Conservation (phyloP, 2,329 filamentous ascomycete genomes). For the Aureobasidium lini region DNA sequence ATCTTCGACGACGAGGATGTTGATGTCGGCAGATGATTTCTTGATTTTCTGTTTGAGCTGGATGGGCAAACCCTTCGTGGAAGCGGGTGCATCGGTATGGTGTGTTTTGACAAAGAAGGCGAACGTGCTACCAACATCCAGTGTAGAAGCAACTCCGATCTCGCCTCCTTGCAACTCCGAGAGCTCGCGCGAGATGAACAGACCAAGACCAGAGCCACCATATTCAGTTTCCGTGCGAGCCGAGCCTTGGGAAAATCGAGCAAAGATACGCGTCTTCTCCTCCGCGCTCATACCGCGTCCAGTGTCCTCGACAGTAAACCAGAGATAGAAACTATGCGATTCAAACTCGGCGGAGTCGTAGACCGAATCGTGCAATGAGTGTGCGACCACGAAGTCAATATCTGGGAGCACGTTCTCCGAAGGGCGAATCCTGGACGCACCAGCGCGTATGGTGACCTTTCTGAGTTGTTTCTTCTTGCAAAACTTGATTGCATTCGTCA, state of each 20-base stretch:
- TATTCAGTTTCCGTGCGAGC: conserved; percentile 59
- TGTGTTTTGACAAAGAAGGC: conserved; percentile 59
- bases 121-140: conserved; percentile 56
- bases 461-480: conserved; percentile 17
- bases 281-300: conserved; percentile 32
- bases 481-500: conserved; percentile 24
- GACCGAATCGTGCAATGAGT: conserved; percentile 11
- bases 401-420: conserved; percentile 28
- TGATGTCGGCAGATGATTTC: not conserved
- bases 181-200: conserved; percentile 61
- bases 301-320: conserved; percentile 18
- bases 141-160: conserved; percentile 55
- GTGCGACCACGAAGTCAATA: conserved; percentile 19
- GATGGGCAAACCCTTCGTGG: not conserved
- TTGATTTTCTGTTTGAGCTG: not conserved
- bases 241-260: conserved; percentile 61
- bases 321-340: conserved; percentile 16
- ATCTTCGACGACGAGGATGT: conserved; percentile 26
- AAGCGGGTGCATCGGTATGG: not conserved
- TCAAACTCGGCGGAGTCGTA: conserved; percentile 13
- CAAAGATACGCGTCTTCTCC: conserved; percentile 48
- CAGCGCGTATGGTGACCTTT: conserved; percentile 17
- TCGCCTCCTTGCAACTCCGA: conserved; percentile 63
- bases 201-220: conserved; percentile 60
- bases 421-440: conserved; percentile 16